Percentiles rank a stretch among this genome's conserved stretches.
phyloP scores from a whole-genome alignment of 495 filamentous ascomycete genomes.

The Aspergillus hancockii region DNA sequence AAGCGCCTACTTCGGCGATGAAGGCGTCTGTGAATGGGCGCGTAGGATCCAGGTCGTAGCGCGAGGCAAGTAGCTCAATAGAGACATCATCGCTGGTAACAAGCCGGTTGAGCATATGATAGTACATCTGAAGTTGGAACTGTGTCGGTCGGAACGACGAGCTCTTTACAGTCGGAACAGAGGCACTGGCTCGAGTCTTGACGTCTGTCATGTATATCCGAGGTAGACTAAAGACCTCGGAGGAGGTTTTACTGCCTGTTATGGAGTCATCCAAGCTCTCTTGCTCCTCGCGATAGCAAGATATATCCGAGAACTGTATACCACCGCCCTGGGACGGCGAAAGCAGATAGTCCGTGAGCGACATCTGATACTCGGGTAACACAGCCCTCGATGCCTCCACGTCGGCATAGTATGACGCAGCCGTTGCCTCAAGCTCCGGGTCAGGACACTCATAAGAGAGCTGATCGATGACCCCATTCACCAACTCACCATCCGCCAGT shows the following conservation, averaged over 20 bases:
- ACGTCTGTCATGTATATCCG: conserved; percentile 80
- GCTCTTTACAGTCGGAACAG: conserved; percentile 60
- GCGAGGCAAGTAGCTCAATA: conserved; percentile 62
- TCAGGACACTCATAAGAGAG: conserved; percentile 78
- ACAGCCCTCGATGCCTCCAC: conserved; percentile 34
- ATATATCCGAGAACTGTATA: conserved; percentile 35
- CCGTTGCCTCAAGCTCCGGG: conserved; percentile 60
- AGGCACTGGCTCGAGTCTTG: conserved; percentile 72
- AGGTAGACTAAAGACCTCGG: conserved; percentile 31
- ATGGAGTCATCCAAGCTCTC: conserved; percentile 10
- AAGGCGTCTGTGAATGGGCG: conserved; percentile 75
- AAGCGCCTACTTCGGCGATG: conserved; percentile 70
- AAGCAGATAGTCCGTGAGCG: conserved; percentile 52
- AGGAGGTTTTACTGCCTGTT: conserved; percentile 20
- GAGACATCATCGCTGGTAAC: conserved; percentile 68
- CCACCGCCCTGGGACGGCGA: conserved; percentile 44
- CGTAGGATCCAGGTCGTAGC: conserved; percentile 66
- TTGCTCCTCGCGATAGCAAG: conserved; percentile 11
- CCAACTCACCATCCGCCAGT: conserved; percentile 73
- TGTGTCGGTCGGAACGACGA: conserved; percentile 72
- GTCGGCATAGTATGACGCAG: conserved; percentile 36
- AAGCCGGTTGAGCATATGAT: conserved; percentile 76
- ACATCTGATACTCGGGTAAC: conserved; percentile 55
- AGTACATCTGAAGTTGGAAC: conserved; percentile 90
- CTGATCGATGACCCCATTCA: conserved; percentile 90